Evolutionary conservation across 257 asterid species (phyloP), one percentile per base, ranked within the genome.

Genomic region (Solanum sejunctum): DNA sequence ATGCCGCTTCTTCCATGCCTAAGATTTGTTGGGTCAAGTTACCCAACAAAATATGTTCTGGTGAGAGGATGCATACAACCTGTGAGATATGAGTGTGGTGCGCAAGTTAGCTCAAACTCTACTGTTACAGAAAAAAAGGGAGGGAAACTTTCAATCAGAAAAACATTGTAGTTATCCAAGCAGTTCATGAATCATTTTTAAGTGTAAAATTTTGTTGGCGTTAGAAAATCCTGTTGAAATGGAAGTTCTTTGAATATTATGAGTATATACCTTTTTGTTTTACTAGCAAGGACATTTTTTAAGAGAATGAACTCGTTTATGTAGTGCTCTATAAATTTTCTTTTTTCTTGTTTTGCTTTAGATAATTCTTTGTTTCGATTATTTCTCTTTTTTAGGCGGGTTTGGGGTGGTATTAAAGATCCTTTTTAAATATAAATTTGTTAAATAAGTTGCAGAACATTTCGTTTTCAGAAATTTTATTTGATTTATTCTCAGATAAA

Each of bases 401-500:
- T 8, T 32, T 12, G 61, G 43, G 21, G 82, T 49, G 82, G 8
- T 75, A 15, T 75, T 75, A 49, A 49, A 23, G 64, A 78, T 78
- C 58, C 43, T 18, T 18, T 10, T 36, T 17, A 56, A 28, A n/a
- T 63, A 15, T 77, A 28, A 77, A 26, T 1, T 78, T 26, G 66
- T 78, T 52, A 26, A 15, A 26, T 10, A 28, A 78, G 17, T 2
- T 26, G 83, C 49, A 52, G 63, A 77, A 21, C 18, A 52, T 52
- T 49, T 77, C 28, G 1, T 51, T 32, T 49, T 77, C 63, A 26
- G 61, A 70, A 17, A 49, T 28, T 26, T 18, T 26, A 67, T 83
- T 47, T 88, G 70, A 85, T 83, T 84, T 85, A 32, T 21, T 84
- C 88, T 83, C 96, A 95, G 99, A 89, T 84, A 93, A 89, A 86